Base-by-base conservation (phyloP, 495 filamentous ascomycete species). In the Penicillium soppii region DNA sequence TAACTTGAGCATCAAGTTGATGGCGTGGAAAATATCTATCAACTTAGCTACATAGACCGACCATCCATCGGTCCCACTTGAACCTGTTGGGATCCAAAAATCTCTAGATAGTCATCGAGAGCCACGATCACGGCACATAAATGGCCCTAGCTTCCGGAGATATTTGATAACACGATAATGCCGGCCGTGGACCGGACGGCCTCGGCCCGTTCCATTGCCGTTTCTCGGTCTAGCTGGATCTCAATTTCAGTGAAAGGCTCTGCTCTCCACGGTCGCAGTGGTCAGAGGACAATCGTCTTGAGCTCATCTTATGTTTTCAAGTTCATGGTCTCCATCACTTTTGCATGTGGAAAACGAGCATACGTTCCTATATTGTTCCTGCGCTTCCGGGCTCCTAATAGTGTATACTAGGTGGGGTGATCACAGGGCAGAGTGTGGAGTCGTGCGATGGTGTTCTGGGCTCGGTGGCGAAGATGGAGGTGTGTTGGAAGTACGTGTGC, bases 211-310 rank as follows among this genome's bases (percentile, higher is more conserved):
- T 39, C 52, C 27, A 30, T 54, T 15, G 52, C 50, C 22, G 23
- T 43, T 9, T 62, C 52, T 30, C 48, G 48, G 41, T 59, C 50
- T 22, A 40, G 15, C 20, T 50, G 32, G 12, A 62, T 52, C 16
- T 56, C 33, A 21, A 62, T 59, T 33, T 59, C 35, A 9, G 35
- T 29, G 29, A 58, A 62, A 10, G 30, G 8, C 19, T 42, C 23
- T 8, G 19, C 10, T 33, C 30, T 23, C 56, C 41, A 62, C 17
- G 45, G 56, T 42, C 27, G 23, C 32, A 50, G 39, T 9, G 52
- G 59, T 7, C 26, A 40, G 43, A 49, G 59, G 38, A 59, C 30
- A 20, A 62, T 62, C 16, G 45, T 62, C 52, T 62, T 48, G 27
- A 62, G 27, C 16, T 29, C 46, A 9, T 53, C 5, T 20, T 59